Evolutionary conservation across 2,329 filamentous ascomycete species (phyloP), one percentile per base, ranked within the genome.

Genomic region (Phialemoniopsis sp.): DNA sequence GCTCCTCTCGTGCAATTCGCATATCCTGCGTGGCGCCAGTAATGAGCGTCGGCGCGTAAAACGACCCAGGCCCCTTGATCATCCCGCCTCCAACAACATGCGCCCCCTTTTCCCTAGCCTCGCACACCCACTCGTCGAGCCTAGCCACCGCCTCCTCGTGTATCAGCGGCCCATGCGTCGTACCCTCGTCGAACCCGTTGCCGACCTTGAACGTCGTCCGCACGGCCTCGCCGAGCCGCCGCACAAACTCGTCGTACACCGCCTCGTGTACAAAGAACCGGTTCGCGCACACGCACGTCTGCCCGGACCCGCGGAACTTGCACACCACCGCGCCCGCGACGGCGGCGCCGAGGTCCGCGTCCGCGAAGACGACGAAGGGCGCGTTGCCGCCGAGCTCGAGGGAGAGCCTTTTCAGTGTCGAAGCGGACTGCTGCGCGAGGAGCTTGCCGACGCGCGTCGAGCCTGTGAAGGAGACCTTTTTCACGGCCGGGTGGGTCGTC

Each of bases 11-110:
- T 21, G 28, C 39, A 3, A 54, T 34, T 3, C 15, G 14, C 45
- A 51, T 51, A 7, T 46, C 45, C 9, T 40, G 5, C 7, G 45
- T 47, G 6, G 49, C 40, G n/a, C 78, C 79, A n/a, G 78, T 73
- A 40, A 89, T 72, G 15, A 88, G 78, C 0, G 85, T 88, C 1
- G 81, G 80, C 44, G 82, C 70, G 62, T 78, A 87, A 66, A 86
- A 89, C 58, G 85, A 85, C 8, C 67, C 57, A 4, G 83, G 82
- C 14, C 16, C 10, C 8, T 44, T 40, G 55, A 68, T 73, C 55
- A 82, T 68, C 8, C 84, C 84, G 32, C 50, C 50, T 4, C 43
- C 16, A 29, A 41, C 36, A 10, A 54, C 32, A 17, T 40, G 35
- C n/a, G 49, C 50, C 13, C 50, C 50, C 30, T 49, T 47, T 14